These are phyloP conservation scores for Nasturtium officinale DNA, from an alignment of 345 rosid species.

Conservation along the genomic window DNA sequence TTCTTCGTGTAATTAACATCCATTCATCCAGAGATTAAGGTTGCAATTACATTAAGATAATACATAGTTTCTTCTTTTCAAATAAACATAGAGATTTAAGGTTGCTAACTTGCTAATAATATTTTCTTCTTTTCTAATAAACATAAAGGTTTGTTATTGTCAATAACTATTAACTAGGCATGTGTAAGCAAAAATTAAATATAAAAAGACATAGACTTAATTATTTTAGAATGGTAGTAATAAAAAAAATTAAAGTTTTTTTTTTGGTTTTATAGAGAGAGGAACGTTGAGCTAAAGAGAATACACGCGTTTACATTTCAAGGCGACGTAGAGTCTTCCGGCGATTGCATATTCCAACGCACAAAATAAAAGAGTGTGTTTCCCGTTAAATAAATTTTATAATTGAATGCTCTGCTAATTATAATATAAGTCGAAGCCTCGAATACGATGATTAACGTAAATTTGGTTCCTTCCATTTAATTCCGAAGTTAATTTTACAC, in stretches of 20 bases:
- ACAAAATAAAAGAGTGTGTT: neutral
- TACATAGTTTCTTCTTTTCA: no score
- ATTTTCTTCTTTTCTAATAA: neutral
- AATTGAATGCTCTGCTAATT: conserved; percentile 25
- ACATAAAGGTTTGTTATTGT: neutral
- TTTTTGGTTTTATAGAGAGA: neutral
- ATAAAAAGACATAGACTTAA: neutral
- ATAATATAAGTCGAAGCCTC: conserved; percentile 14
- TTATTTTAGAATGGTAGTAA: no score
- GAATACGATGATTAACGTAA: neutral
- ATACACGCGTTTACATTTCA: conserved; percentile 3
- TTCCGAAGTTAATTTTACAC: neutral
- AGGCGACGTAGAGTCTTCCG: conserved; percentile 21
- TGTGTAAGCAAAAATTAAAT: no score
- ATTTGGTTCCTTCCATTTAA: conserved; percentile 12
- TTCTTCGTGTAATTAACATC: neutral
- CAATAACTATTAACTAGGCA: neutral
- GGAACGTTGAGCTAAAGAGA: neutral
- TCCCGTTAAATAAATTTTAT: neutral
- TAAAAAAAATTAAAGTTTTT: no score
- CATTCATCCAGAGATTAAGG: conserved; percentile 1
- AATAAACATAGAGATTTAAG: neutral
- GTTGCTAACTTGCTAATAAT: no score
- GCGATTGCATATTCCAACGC: conserved; percentile 28
- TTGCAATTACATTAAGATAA: neutral